Evolutionary conservation across 345 rosid genomes (phyloP).

Genomic region (Aurinia saxatilis): DNA sequence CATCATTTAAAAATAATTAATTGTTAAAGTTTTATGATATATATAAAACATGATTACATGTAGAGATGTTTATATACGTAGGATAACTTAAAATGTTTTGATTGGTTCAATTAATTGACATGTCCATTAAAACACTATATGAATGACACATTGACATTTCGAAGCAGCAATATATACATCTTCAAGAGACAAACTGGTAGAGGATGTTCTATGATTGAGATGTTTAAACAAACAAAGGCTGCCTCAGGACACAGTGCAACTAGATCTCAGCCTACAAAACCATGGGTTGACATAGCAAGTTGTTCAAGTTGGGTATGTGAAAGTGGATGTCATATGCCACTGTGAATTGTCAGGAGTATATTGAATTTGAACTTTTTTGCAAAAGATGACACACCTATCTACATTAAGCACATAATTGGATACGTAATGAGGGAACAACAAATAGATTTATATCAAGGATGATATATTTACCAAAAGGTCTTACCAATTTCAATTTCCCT

Average conservation of each 20-base stretch:
- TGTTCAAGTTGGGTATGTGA: slow-evolving; percentile 55
- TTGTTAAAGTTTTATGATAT: no score
- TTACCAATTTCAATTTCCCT: slow-evolving; percentile 77
- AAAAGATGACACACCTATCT: slow-evolving; percentile 86
- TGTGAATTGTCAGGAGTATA: slow-evolving; percentile 52
- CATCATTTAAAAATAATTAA: no score
- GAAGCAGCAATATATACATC: slow-evolving; percentile 15
- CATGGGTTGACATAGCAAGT: slow-evolving; percentile 72
- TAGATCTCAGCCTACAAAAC: slow-evolving; percentile 96
- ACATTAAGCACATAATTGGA: slow-evolving; percentile 10
- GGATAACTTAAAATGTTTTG: no score
- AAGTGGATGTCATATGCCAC: slow-evolving; percentile 55
- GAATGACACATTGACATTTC: no score
- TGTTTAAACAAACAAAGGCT: slow-evolving; percentile 64
- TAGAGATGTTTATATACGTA: no score
- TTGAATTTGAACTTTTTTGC: slow-evolving; percentile 64
- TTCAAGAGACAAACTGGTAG: slow-evolving; percentile 13
- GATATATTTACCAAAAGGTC: not conserved
- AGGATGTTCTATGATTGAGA: slow-evolving; percentile 29
- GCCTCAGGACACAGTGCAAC: slow-evolving; percentile 81
- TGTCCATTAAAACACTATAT: no score
- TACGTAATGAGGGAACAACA: not conserved
- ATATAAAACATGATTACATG: no score
- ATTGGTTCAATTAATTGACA: no score
- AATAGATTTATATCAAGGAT: not conserved